These are phyloP conservation scores for Salvia miltiorrhiza DNA, from an alignment of 257 asterid genomes.

Conservation along the genomic window DNA sequence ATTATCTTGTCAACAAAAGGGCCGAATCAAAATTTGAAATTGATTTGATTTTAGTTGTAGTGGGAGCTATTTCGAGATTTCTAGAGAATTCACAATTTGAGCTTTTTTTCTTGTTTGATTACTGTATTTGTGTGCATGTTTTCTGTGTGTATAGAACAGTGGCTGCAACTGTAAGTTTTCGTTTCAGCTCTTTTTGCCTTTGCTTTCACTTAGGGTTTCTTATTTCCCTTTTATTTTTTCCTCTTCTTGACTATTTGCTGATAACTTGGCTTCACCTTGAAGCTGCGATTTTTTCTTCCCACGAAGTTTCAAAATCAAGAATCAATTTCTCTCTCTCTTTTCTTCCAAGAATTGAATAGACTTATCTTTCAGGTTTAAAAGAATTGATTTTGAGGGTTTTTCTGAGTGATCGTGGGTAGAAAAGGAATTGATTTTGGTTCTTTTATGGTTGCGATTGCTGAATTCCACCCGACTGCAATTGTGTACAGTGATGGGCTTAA, in stretches of 20 bases:
- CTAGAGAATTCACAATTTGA: conserved; percentile 1
- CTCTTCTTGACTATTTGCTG: conserved; percentile 2
- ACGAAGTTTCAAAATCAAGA: conserved; percentile 23
- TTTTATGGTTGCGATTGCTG: conserved; percentile 4
- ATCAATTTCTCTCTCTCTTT: neutral
- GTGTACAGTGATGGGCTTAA: conserved; percentile 27
- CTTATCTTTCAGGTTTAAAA: neutral
- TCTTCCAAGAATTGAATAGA: conserved; percentile 10
- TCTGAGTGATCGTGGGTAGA: conserved; percentile 24
- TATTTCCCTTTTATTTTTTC: conserved; percentile 18
- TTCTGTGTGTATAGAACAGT: conserved; percentile 36
- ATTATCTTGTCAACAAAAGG: conserved; percentile 33
- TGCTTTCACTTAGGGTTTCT: conserved; percentile 47
- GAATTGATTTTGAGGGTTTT: neutral
- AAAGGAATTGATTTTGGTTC: conserved; percentile 3
- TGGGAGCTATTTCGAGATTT: conserved; percentile 8
- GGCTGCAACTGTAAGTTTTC: conserved; percentile 44
- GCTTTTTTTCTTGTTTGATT: neutral
- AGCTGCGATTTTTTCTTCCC: conserved; percentile 26
- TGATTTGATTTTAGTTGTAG: neutral
- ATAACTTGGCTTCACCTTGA: conserved; percentile 30
- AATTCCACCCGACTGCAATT: conserved; percentile 14
- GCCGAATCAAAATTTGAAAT: conserved; percentile 18
- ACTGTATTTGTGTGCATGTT: conserved; percentile 32
- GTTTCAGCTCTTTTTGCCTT: conserved; percentile 30